Conservation (phyloP, 768 basidiomycete genomes). For the Termitomyces sp. region DNA sequence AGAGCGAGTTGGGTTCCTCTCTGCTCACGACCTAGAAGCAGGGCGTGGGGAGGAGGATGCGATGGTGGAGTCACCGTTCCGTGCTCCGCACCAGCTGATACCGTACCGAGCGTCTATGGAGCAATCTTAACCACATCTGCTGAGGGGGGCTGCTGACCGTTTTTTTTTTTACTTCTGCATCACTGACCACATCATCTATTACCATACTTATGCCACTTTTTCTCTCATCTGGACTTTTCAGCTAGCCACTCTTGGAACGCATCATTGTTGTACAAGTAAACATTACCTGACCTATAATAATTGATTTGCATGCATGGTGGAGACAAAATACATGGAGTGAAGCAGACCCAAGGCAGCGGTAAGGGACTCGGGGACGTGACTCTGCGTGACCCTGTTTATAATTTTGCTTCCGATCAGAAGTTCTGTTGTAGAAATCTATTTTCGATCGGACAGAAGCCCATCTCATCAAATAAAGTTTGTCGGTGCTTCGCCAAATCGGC, state of each 20-base stretch:
- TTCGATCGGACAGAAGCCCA: conserved; percentile 21
- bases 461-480: conserved; percentile 12
- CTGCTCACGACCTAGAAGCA: conserved; percentile 33
- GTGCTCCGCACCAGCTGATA: conserved; percentile 25
- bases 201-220: conserved; percentile 10
- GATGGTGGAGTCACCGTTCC: conserved; percentile 51
- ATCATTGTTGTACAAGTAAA: conserved; percentile 12
- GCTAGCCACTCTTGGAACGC: conserved; percentile 11
- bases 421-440: conserved; percentile 34
- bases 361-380: conserved; percentile 8
- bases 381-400: conserved; percentile 8
- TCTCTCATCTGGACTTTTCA: conserved; percentile 7
- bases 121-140: neutral
- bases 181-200: conserved; percentile 5
- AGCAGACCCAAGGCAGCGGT: conserved; percentile 11
- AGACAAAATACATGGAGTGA: neutral
- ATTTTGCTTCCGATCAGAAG: conserved; percentile 39
- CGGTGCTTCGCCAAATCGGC: conserved; percentile 8
- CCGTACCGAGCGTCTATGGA: conserved; percentile 21
- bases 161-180: neutral
- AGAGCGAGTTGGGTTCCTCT: conserved; percentile 53
- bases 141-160: neutral
- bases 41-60: conserved; percentile 23
- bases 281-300: conserved; percentile 2
- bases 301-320: conserved; percentile 6